Evolutionary conservation across 805 yeast genomes (phyloP).

Genomic region (Ogataea chonburiensis): DNA sequence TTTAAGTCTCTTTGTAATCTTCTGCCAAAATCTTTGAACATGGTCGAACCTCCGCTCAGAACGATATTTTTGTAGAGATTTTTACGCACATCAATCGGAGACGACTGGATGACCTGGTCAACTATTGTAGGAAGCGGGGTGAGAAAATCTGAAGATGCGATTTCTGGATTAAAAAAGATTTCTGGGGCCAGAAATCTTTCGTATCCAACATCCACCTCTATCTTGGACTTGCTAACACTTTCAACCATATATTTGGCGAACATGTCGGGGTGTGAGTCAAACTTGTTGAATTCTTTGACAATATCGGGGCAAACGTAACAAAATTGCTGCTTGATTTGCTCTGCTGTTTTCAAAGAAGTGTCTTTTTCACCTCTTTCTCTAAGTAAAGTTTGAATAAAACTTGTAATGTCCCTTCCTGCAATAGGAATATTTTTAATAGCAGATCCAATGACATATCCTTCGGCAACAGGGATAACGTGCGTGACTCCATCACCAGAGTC

Average conservation of each 20-base stretch:
- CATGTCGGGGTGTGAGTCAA: conserved; percentile 89
- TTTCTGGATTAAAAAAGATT: conserved; percentile 96
- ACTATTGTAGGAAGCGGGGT: conserved; percentile 97
- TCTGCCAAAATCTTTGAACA: conserved; percentile 98
- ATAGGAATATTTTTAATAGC: conserved; percentile 97
- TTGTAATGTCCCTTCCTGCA: conserved; percentile 97
- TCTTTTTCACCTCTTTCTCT: conserved; percentile 97
- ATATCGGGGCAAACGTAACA: conserved; percentile 98
- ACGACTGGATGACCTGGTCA: conserved; percentile 89
- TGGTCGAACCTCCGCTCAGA: conserved; percentile 95
- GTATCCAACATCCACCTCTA: conserved; percentile 88
- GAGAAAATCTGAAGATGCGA: conserved; percentile 89
- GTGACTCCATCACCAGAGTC: conserved; percentile 99
- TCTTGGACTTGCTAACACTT: conserved; percentile 63
- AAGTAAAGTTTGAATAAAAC: conserved; percentile 85
- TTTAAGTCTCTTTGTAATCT: conserved; percentile 94
- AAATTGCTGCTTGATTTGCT: conserved; percentile 91
- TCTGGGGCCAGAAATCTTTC: conserved; percentile 99
- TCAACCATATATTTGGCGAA: conserved; percentile 92
- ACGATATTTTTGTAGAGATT: conserved; percentile 95
- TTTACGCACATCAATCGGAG: conserved; percentile 98
- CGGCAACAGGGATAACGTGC: conserved; percentile 98
- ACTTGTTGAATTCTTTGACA: conserved; percentile 92
- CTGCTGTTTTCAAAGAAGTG: conserved; percentile 93
- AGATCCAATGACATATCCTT: conserved; percentile 97